phyloP scores from a whole-genome alignment of 805 yeast genomes.

The Schwanniomyces occidentalis region DNA sequence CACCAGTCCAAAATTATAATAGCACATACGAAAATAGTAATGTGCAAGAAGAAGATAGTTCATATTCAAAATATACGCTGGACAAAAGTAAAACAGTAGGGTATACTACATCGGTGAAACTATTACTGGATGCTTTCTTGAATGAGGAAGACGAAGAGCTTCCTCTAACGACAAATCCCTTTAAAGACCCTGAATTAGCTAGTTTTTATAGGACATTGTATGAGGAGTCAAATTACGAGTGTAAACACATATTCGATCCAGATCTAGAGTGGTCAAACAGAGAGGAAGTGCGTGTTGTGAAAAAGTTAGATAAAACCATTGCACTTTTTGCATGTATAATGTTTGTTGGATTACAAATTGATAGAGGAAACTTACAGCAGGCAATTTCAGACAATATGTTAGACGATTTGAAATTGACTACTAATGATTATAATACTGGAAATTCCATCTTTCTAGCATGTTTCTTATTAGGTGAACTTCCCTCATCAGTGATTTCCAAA shows the following conservation, averaged over 20 bases:
- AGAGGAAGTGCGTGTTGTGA: constrained; percentile 27
- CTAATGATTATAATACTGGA: constrained; percentile 41
- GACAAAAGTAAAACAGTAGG: no score
- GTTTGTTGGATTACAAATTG: constrained; percentile 23
- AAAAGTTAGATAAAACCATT: constrained; percentile 20
- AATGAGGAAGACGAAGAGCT: no score
- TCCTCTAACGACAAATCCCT: no score
- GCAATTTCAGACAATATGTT: constrained; percentile 25
- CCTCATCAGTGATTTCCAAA: constrained; percentile 63
- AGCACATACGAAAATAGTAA: no score
- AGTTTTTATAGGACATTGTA: neutral
- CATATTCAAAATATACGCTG: no score
- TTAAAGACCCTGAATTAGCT: neutral
- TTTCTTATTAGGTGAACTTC: constrained; percentile 47
- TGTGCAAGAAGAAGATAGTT: no score
- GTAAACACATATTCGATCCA: constrained; percentile 35
- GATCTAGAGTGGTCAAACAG: constrained; percentile 31
- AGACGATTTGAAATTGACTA: constrained; percentile 33
- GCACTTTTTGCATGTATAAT: constrained; percentile 22
- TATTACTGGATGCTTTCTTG: no score
- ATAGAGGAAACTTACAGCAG: constrained; percentile 23
- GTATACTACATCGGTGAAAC: no score
- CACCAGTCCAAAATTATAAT: no score
- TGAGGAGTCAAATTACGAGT: constrained; percentile 17
- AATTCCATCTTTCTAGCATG: constrained; percentile 42